Evolutionary conservation across 129 eudicot genomes (phyloP), one percentile per base, ranked within the genome.

Genomic region (Rutidosis leptorrhynchoides): DNA sequence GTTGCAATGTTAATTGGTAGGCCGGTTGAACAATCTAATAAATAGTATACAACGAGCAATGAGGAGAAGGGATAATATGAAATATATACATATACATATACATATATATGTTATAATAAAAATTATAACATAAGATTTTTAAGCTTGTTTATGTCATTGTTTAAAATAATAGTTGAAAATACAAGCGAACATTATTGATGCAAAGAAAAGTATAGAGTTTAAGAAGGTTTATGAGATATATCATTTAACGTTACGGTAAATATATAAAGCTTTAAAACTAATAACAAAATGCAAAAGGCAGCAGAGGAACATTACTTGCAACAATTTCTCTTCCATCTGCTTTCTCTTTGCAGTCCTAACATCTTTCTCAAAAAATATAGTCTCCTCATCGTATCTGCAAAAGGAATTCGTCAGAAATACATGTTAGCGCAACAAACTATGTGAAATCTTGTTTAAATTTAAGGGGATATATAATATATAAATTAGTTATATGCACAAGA

Each of bases 11-110:
- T 42, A 69, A 68, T 10, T 81, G 82, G 82, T 83, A 81, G 45
- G 90, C 85, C 5, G 87, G 85, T 71, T 83, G 83, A 58, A 83
- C 81, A 79, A 80, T 85, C 94, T 83, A 75, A 65, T 19, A 49
- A 58, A 17, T 14, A 32, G 19, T 19, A 45, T 21, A 56, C 15
- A 49, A 63, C 29, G 42, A 69, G 56, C 26, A 69, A 33, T 27
- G 63, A 76, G 32, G 32, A n/a, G 8, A 68, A 26, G 21, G 52
- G 29, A 71, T 20, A 46, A 14, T n/a, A n/a, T n/a, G n/a, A n/a
- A n/a, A n/a, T n/a, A n/a, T n/a, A n/a, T n/a, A n/a, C n/a, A n/a
- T n/a, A n/a, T n/a, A n/a, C n/a, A n/a, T n/a, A n/a, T n/a, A n/a
- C n/a, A n/a, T n/a, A n/a, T n/a, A n/a, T n/a, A n/a, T n/a, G n/a